Evolutionary conservation across 345 rosid species (phyloP).

Genomic region (Aquilaria yunnanensis): DNA sequence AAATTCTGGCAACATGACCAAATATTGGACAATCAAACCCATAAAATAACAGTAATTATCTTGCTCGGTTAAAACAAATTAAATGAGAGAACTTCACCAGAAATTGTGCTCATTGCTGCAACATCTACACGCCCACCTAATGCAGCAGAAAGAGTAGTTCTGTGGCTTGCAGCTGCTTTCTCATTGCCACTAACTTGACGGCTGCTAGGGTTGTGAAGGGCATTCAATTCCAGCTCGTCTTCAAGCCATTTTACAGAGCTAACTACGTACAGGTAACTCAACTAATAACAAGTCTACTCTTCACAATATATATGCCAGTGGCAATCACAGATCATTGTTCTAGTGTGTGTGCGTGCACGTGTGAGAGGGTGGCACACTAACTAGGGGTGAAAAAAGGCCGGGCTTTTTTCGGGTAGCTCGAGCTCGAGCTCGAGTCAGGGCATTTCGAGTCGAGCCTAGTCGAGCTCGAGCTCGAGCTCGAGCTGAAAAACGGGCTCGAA

Average conservation of each 20-base stretch:
- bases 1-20: conserved; percentile 3
- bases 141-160: conserved; percentile 90
- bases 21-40: neutral
- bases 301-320: conserved; percentile 8
- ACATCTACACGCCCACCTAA: conserved; percentile 90
- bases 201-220: conserved; percentile 93
- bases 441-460: too few relatives aligned
- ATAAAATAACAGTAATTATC: conserved; percentile 4
- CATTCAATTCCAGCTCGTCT: conserved; percentile 97
- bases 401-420: too few relatives aligned
- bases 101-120: conserved; percentile 85
- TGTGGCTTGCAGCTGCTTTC: conserved; percentile 83
- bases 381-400: too few relatives aligned
- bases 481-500: too few relatives aligned
- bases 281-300: too few relatives aligned
- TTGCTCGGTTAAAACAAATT: conserved; percentile 1
- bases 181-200: conserved; percentile 92
- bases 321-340: too few relatives aligned
- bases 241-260: conserved; percentile 99
- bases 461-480: too few relatives aligned
- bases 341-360: too few relatives aligned
- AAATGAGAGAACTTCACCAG: conserved; percentile 38
- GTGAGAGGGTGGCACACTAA: too few relatives aligned
- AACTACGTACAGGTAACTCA: conserved; percentile 53
- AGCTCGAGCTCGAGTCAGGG: too few relatives aligned